Conservation (phyloP, 192 early-diverging fungal species). For the Podila epicladia region DNA sequence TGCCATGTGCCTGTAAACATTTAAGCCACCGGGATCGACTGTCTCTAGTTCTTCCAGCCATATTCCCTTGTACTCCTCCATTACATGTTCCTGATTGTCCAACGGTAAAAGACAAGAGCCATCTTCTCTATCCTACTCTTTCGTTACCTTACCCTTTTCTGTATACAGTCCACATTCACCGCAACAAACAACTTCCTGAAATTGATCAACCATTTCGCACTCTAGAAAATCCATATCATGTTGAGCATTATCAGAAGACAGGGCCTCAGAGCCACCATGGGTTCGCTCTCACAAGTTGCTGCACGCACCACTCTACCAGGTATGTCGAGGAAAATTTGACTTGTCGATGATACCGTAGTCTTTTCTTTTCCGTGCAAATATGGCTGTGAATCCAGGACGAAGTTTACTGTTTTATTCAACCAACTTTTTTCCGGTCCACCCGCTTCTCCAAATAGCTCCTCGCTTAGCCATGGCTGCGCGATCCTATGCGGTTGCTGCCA, state of each 20-base stretch:
- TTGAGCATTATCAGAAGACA: constrained; percentile 36
- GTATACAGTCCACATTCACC: not conserved
- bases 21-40: constrained; percentile 46
- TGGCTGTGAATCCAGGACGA: too few species aligned
- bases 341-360: not conserved
- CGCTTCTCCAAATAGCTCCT: constrained; percentile 10
- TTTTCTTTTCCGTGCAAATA: not conserved
- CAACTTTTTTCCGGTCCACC: not conserved
- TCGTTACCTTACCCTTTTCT: not conserved
- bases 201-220: not conserved
- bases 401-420: too few species aligned
- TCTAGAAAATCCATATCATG: constrained; percentile 13
- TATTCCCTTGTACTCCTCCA: not conserved
- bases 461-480: constrained; percentile 25
- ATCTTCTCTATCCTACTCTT: constrained; percentile 1
- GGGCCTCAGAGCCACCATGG: constrained; percentile 29
- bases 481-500: constrained; percentile 26
- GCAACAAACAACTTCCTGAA: not conserved
- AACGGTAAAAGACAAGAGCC: too few species aligned
- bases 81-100: not conserved
- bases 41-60: not conserved
- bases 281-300: constrained; percentile 11
- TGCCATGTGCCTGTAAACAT: constrained; percentile 14
- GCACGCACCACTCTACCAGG: not conserved
- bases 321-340: not conserved